Conservation (phyloP, 2,329 filamentous ascomycete species). For the Pseudocercospora eumusae region DNA sequence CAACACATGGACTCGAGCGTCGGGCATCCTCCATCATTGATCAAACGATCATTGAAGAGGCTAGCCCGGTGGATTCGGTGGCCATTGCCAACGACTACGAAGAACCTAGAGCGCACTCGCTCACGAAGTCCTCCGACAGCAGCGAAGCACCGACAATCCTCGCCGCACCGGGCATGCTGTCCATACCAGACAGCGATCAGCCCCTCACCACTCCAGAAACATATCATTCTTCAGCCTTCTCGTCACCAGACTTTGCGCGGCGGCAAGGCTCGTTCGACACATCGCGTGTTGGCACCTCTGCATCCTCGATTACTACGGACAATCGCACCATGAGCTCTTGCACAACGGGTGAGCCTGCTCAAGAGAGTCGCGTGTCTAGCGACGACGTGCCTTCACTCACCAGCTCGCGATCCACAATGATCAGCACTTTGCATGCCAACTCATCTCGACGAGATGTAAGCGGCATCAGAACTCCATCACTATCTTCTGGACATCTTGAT, state of each 20-base stretch:
- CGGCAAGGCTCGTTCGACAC: slow-evolving; percentile 68
- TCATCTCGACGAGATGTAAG: slow-evolving; percentile 39
- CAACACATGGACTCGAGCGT: slow-evolving; percentile 32
- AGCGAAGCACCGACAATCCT: slow-evolving; percentile 45
- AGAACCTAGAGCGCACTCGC: slow-evolving; percentile 51
- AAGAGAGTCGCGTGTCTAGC: slow-evolving; percentile 68
- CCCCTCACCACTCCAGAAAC: slow-evolving; percentile 67
- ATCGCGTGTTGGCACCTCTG: slow-evolving; percentile 71
- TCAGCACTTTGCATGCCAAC: slow-evolving; percentile 61
- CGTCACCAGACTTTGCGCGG: slow-evolving; percentile 65
- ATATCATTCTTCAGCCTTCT: slow-evolving; percentile 57
- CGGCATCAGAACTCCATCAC: slow-evolving; percentile 44
- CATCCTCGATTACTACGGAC: slow-evolving; percentile 67
- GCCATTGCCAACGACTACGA: slow-evolving; percentile 51
- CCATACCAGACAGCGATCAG: slow-evolving; percentile 42
- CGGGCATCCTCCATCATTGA: slow-evolving; percentile 38
- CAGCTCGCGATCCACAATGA: slow-evolving; percentile 76
- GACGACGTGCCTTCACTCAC: slow-evolving; percentile 74
- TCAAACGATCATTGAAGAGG: slow-evolving; percentile 41
- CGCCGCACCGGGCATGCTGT: slow-evolving; percentile 40
- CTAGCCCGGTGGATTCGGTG: slow-evolving; percentile 43
- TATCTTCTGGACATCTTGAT: slow-evolving; percentile 45
- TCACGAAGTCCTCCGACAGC: slow-evolving; percentile 54
- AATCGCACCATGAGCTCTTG: slow-evolving; percentile 71
- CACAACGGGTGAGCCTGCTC: slow-evolving; percentile 71